Evolutionary conservation across 2,329 filamentous ascomycete species (phyloP), one percentile per base, ranked within the genome.

Genomic region (Aspergillus ustus): DNA sequence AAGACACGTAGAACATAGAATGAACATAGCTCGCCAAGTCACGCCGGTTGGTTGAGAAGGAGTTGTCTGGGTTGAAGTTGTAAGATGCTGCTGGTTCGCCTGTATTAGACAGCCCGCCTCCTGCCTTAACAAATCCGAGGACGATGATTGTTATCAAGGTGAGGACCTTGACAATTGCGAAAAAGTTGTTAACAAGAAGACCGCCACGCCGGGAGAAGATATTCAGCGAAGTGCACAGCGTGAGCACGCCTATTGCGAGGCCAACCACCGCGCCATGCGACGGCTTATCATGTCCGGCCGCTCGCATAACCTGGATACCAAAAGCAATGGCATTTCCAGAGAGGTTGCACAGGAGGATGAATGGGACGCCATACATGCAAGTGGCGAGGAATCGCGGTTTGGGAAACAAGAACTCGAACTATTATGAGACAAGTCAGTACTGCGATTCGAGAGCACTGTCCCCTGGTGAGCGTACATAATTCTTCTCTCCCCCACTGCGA

Each of bases 291-390:
- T 52, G 31, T 13, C 49, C 49, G 6, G 49, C 49, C 1, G 49
- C 49, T 52, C 49, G 49, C 49, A 52, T 28, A 29, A 52, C 25
- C 31, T 52, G 49, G 17, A 52, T 52, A 5, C 49, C 49, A 52
- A 52, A 52, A 3, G 49, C 49, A 4, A 52, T 52, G 13, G 22
- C 49, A 31, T 52, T 52, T 25, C 49, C 49, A 19, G 49, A 52
- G 17, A 52, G 49, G 31, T 52, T 52, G 28, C 22, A 22, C 7
- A 52, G 49, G 22, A 52, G 20, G 11, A 52, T 52, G 28, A 52
- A 52, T 5, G 22, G 49, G 22, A 52, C 28, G 11, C 49, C 49
- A 25, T 52, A 52, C 49, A 52, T 52, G 31, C 49, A 52, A 8
- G 49, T 52, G n/a, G 49, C 49, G 9, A 52, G 49, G 17, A 52